Evolutionary conservation across 352 stramenopile genomes (phyloP), one percentile per base, ranked within the genome.

Genomic region (Pythium sp.): DNA sequence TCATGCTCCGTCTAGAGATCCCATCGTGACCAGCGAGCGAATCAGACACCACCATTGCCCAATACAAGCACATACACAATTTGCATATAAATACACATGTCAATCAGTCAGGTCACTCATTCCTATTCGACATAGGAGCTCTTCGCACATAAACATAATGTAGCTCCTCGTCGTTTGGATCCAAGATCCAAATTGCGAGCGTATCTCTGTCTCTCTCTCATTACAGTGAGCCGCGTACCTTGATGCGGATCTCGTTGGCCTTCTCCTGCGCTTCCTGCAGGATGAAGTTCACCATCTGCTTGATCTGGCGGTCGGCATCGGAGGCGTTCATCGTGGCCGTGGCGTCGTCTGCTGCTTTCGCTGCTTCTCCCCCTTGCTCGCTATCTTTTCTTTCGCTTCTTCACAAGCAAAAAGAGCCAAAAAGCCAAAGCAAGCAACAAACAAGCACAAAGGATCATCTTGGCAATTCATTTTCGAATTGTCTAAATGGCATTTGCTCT

Each of bases 231-330:
- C 12, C 8, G 20, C 70, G 32, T 60, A 98, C 92, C 91, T 98
- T 98, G 58, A 99, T 97, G 76, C 93, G 93, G 75, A 99, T 99
- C 86, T 99, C 97, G 69, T 99, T 99, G 62, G 97, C 97, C 86
- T 99, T 99, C 83, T 99, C 97, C 71, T 99, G 96, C 57, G 97
- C 97, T 84, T 99, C 97, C 87, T 99, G 97, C 71, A 99, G 89
- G 82, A 99, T 99, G 83, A 99, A 99, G 77, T 99, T 99, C 73
- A 97, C 93, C 94, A 98, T 98, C 81, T 98, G 93, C 71, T 97
- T 92, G 81, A 98, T 98, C 80, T 93, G 87, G 66, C 87, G 85
- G 82, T 95, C 81, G 60, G 84, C 85, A 82, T 96, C 88, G 64
- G 73, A 84, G 57, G 82, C 80, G 77, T 91, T 96, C 88, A 96